Evolutionary conservation across 2,329 filamentous ascomycete species (phyloP), one percentile per base, ranked within the genome.

Genomic region (Acarospora socialis): DNA sequence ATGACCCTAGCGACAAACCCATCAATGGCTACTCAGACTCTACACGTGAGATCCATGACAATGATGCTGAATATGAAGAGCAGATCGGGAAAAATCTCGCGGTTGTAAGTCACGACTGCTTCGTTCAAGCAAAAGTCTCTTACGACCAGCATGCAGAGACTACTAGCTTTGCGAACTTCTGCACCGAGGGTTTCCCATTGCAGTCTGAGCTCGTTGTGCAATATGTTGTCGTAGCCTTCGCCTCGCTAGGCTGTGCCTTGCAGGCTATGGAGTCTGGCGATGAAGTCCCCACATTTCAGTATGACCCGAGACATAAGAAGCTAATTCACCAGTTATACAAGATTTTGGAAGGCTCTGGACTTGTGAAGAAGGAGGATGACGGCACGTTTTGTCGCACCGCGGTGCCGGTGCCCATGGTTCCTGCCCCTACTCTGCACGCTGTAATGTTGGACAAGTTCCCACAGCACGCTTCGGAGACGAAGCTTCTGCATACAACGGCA

Each of bases 401-500:
- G 5, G 34, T 23, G 13, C n/a, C n/a, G 9, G 30, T 43, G 5
- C 30, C 35, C 15, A n/a, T 3, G 13, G 32, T 31, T 2, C 17
- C 40, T 7, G 26, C 45, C 4, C 20, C 25, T 3, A 34, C 35
- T 6, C 36, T 57, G n/a, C 46, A 45, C 18, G 23, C 45, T 1
- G 28, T 47, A 3, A 39, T 57, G 1, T 27, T 53, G 2, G 19
- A 29, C 1, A 28, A 42, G 7, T 52, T 47, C 21, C 56, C 59
- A 0, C 37, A 49, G 4, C 51, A 61, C 35, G 40, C 31, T 2
- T 44, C 34, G 4, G 53, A 52, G 12, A 42, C 50, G 16, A 40
- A 48, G 12, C 52, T 63, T 0, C 36, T 57, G 1, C 31, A 48
- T 8, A 43, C 42, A 3, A 53, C 50, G 0, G 60, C 53, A 0